Conservation (phyloP, 2,329 filamentous ascomycete genomes). For the Penicillium rolfsii region DNA sequence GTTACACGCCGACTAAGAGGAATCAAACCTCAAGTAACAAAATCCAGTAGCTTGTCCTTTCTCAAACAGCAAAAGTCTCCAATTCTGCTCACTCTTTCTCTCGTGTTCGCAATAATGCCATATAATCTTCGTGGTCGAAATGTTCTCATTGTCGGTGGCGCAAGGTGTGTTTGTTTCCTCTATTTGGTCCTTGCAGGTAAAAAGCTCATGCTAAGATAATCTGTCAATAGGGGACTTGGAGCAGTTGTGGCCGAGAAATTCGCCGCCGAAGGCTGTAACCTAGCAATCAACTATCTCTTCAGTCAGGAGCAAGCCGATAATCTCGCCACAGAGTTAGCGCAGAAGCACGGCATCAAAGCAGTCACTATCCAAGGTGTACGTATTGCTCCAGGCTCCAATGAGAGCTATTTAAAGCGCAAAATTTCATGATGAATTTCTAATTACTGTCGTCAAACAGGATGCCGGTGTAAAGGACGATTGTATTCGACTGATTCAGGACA, state of each 20-base stretch:
- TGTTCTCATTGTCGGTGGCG: slow-evolving; percentile 10
- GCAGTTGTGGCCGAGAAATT: slow-evolving; percentile 10
- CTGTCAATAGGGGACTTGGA: slow-evolving; percentile 3
- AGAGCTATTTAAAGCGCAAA: not conserved
- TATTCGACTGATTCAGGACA: not conserved
- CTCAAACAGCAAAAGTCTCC: not conserved
- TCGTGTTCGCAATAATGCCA: not conserved
- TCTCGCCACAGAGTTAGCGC: not conserved
- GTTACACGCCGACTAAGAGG: not conserved
- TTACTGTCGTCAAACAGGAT: not conserved
- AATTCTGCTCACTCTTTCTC: too few species aligned
- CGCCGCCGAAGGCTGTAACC: slow-evolving; percentile 6
- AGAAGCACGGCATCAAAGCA: not conserved
- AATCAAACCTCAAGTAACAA: not conserved
- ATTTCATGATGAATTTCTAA: not conserved
- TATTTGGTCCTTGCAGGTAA: not conserved
- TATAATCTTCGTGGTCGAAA: slow-evolving; percentile 11
- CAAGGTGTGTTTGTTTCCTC: not conserved
- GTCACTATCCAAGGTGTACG: slow-evolving; percentile 4
- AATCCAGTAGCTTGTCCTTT: not conserved
- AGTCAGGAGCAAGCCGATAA: slow-evolving; percentile 5
- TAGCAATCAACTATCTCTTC: slow-evolving; percentile 12
- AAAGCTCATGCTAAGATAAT: not conserved
- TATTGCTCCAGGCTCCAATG: not conserved
- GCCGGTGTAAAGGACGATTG: slow-evolving; percentile 1